Evolutionary conservation across 495 filamentous ascomycete genomes (phyloP).

Genomic region (Penicillium canescens): DNA sequence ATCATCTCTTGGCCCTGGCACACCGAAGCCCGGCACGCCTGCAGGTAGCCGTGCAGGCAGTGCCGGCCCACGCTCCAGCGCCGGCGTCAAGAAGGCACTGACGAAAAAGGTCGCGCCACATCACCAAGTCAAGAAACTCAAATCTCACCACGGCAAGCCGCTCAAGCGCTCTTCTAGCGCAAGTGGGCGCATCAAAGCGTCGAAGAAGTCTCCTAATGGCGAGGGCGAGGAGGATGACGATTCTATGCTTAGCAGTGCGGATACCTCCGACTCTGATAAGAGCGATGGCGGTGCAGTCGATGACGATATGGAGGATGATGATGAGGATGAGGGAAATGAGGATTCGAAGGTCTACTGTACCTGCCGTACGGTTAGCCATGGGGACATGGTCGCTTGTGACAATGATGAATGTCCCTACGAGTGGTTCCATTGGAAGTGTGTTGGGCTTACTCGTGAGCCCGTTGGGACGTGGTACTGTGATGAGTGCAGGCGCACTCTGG

Average conservation of each 20-base stretch:
- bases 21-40: conserved; percentile 77
- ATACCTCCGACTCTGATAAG: conserved; percentile 50
- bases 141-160: conserved; percentile 51
- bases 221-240: conserved; percentile 69
- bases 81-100: conserved; percentile 48
- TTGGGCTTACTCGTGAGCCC: conserved; percentile 85
- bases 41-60: conserved; percentile 66
- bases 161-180: conserved; percentile 54
- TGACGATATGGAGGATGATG: conserved; percentile 66
- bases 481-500: conserved; percentile 66
- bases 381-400: conserved; percentile 98
- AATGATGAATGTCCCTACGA: conserved; percentile 89
- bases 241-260: conserved; percentile 53
- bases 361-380: conserved; percentile 89
- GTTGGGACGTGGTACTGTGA: conserved; percentile 92
- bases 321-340: conserved; percentile 81
- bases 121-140: conserved; percentile 59
- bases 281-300: conserved; percentile 38
- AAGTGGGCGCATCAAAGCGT: conserved; percentile 39
- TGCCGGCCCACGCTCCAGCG: conserved; percentile 58
- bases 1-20: conserved; percentile 79
- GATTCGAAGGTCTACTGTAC: conserved; percentile 91
- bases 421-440: conserved; percentile 99
- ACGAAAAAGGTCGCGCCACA: conserved; percentile 70
- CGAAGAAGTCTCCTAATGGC: conserved; percentile 61